A percentile compares a stretch with the other conserved stretches of the same genome.
Conservation (phyloP, 371 early-diverging fungal genomes). For the Lichtheimia hyalospora region DNA sequence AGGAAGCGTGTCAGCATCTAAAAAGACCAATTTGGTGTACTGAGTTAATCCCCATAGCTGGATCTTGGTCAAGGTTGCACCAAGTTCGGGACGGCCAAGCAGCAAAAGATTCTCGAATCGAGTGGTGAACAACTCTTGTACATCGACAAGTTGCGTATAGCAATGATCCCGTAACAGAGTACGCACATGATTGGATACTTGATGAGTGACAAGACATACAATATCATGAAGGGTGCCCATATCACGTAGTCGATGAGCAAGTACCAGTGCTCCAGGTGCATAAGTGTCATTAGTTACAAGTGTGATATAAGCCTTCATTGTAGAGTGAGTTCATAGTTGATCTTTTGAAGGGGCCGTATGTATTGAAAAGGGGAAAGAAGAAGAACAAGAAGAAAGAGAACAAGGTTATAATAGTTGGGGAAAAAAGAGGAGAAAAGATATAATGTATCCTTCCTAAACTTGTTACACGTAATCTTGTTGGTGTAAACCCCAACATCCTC, state of each 20-base stretch:
- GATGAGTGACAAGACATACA: slow-evolving; percentile 73
- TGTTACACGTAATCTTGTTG: too few species aligned
- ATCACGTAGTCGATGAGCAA: slow-evolving; percentile 75
- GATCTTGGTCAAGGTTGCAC: slow-evolving; percentile 86
- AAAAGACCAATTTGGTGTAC: slow-evolving; percentile 72
- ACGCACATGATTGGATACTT: slow-evolving; percentile 43
- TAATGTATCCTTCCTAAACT: too few species aligned
- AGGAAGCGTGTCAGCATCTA: slow-evolving; percentile 91
- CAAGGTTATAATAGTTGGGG: too few species aligned
- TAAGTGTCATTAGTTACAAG: slow-evolving; percentile 78
- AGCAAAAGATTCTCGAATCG: slow-evolving; percentile 56
- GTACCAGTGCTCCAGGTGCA: slow-evolving; percentile 83
- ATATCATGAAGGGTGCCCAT: slow-evolving; percentile 61
- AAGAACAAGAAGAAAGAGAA: too few species aligned
- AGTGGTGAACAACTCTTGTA: slow-evolving; percentile 51
- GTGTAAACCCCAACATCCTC: too few species aligned
- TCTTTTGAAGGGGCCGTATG: too few species aligned
- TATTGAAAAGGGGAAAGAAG: neutral
- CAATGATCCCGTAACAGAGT: slow-evolving; percentile 37
- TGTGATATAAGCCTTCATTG: slow-evolving; percentile 69
- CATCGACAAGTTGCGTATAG: slow-evolving; percentile 69
- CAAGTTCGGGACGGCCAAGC: slow-evolving; percentile 89
- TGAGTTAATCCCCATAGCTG: slow-evolving; percentile 77
- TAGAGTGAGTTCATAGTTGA: too few species aligned
- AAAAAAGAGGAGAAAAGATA: too few species aligned